Conservation (phyloP, 352 stramenopile genomes). For the Blastocystis hominis region DNA sequence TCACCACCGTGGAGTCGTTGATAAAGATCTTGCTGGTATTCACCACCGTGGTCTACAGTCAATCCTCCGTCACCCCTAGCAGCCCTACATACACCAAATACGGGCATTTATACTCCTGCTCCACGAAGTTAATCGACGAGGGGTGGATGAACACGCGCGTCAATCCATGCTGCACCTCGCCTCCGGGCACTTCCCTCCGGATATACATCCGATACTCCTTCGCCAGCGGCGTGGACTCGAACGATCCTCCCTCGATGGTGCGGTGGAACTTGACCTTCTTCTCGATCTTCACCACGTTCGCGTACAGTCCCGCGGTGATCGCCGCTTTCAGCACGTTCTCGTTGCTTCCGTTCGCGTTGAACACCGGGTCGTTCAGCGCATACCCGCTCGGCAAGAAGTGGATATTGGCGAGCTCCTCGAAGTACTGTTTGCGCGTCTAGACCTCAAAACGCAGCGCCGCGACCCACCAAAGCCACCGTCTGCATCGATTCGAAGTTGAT, state of each 20-base stretch:
- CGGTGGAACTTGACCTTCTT: conserved; percentile 87
- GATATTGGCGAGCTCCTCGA: conserved; percentile 81
- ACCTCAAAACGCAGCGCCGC: conserved; percentile 63
- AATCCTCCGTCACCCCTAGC: not conserved
- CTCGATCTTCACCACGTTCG: conserved; percentile 80
- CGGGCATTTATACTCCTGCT: conserved; percentile 83
- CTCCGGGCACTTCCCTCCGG: not conserved
- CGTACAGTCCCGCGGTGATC: conserved; percentile 74
- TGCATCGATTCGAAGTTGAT: conserved; percentile 68
- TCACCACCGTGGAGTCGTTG: conserved; percentile 88
- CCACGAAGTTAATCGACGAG: conserved; percentile 77
- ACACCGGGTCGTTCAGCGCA: not conserved
- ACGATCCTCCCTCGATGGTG: conserved; percentile 47
- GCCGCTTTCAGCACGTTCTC: conserved; percentile 67
- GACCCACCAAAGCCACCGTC: conserved; percentile 47
- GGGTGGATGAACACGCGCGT: conserved; percentile 92
- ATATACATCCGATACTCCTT: conserved; percentile 33
- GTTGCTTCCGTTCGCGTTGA: conserved; percentile 62
- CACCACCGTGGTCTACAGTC: conserved; percentile 71
- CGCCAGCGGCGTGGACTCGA: conserved; percentile 42
- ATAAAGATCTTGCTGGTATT: conserved; percentile 93
- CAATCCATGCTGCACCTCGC: conserved; percentile 59
- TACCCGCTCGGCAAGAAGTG: conserved; percentile 63
- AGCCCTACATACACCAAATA: conserved; percentile 84
- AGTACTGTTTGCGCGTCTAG: conserved; percentile 50